Conservation (phyloP, 306 rosid species). For the Lathyrus oleraceus region DNA sequence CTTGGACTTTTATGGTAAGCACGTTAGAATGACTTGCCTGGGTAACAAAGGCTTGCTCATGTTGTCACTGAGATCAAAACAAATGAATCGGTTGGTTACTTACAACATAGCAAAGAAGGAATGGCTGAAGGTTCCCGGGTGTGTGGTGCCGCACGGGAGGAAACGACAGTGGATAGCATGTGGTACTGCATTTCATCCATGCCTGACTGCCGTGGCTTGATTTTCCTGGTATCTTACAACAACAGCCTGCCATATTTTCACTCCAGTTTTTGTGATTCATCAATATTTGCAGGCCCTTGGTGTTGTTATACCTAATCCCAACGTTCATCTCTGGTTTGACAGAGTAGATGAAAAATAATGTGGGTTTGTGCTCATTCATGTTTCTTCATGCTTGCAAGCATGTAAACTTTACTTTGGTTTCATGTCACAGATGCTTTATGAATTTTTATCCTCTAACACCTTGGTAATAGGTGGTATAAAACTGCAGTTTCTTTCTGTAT, state of each 20-base stretch:
- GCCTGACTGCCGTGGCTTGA: constrained; percentile 69
- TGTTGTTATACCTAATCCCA: constrained; percentile 31
- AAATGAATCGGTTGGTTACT: constrained; percentile 68
- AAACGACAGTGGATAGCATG: constrained; percentile 69
- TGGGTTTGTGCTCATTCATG: constrained; percentile 33
- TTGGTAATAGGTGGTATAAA: constrained; percentile 29
- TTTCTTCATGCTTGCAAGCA: constrained; percentile 39
- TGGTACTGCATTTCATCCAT: constrained; percentile 83
- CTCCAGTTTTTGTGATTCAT: constrained; percentile 21
- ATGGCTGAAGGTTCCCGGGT: constrained; percentile 81
- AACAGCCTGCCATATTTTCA: constrained; percentile 18
- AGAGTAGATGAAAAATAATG: constrained; percentile 40
- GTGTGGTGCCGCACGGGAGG: constrained; percentile 57
- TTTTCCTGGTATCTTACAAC: constrained; percentile 41
- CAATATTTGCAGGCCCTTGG: constrained; percentile 32
- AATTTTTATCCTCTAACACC: constrained; percentile 14
- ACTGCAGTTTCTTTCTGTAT: constrained; percentile 36
- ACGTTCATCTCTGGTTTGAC: constrained; percentile 36
- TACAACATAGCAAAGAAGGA: constrained; percentile 66
- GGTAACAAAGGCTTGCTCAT: constrained; percentile 92
- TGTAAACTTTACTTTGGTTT: constrained; percentile 35
- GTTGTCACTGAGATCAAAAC: constrained; percentile 76
- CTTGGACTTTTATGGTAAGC: constrained; percentile 98
- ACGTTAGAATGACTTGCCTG: constrained; percentile 86
- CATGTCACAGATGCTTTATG: constrained; percentile 26